Conservation (phyloP, 352 stramenopile species). For the Phytophthora brassicae region DNA sequence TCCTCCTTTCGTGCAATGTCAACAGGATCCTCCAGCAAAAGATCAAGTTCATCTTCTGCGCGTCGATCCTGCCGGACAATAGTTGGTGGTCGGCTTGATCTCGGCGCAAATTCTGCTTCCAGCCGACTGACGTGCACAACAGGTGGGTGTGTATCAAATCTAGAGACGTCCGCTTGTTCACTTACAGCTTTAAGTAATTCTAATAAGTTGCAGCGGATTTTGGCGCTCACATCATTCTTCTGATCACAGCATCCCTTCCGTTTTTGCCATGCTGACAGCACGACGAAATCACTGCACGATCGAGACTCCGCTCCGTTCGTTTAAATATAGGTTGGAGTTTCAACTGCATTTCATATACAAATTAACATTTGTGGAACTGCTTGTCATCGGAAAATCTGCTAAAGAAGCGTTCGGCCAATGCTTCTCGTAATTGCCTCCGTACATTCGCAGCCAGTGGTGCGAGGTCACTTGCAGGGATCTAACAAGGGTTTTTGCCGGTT, state of each 20-base stretch:
- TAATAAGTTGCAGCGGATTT: slow-evolving; percentile 15
- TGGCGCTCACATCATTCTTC: slow-evolving; percentile 6
- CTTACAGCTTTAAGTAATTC: no score
- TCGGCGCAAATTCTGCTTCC: not conserved
- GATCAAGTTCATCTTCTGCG: slow-evolving; percentile 11
- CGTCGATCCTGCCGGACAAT: not conserved
- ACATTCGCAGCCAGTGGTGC: no score
- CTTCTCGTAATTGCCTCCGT: no score
- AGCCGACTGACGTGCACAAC: not conserved
- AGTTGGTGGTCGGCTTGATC: not conserved
- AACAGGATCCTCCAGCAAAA: slow-evolving; percentile 7
- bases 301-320: not conserved
- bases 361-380: slow-evolving; percentile 2
- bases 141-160: not conserved
- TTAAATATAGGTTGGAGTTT: slow-evolving; percentile 18
- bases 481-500: no score
- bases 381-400: slow-evolving; percentile 6
- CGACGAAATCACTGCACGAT: slow-evolving; percentile 8
- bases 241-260: not conserved
- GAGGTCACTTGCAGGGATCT: no score
- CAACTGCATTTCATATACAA: slow-evolving; percentile 15
- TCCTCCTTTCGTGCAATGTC: slow-evolving; percentile 7
- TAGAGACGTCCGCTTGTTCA: no score
- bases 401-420: no score
- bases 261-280: slow-evolving; percentile 6